Percentiles rank a stretch among this genome's conserved stretches.
phyloP scores from a whole-genome alignment of 768 basidiomycete species.

The Coprinopsis strossmayeri region DNA sequence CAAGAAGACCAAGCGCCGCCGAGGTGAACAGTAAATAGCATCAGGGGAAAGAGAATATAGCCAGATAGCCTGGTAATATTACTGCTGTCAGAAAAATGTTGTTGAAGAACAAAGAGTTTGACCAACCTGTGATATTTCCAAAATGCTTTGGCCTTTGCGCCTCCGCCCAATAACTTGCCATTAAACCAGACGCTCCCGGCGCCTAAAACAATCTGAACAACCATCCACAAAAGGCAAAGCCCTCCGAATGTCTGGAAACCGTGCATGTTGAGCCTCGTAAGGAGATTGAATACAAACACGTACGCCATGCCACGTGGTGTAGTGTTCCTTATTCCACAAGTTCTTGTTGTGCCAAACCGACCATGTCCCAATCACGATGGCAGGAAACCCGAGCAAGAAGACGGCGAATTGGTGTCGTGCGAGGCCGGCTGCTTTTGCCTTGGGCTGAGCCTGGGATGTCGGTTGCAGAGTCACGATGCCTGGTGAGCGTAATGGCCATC shows the following conservation, averaged over 20 bases:
- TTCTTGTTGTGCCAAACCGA: slow-evolving; percentile 61
- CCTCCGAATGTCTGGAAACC: slow-evolving; percentile 54
- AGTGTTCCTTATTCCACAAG: slow-evolving; percentile 44
- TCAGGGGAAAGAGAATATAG: slow-evolving; percentile 56
- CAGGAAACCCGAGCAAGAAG: slow-evolving; percentile 47
- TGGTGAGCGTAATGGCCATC: slow-evolving; percentile 17
- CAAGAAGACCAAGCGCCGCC: slow-evolving; percentile 69
- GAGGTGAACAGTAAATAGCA: slow-evolving; percentile 59
- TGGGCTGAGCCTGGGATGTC: slow-evolving; percentile 47
- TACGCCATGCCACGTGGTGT: slow-evolving; percentile 74
- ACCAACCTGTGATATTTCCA: slow-evolving; percentile 78
- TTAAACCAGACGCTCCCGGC: slow-evolving; percentile 74
- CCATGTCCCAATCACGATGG: slow-evolving; percentile 52
- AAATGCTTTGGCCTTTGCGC: slow-evolving; percentile 58
- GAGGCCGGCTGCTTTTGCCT: slow-evolving; percentile 61
- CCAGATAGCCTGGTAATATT: slow-evolving; percentile 73
- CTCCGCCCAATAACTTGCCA: slow-evolving; percentile 67
- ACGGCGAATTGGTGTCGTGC: slow-evolving; percentile 63
- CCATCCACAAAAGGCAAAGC: slow-evolving; percentile 53
- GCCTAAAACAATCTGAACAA: slow-evolving; percentile 55
- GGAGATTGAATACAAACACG: background rate
- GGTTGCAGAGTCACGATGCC: slow-evolving; percentile 75
- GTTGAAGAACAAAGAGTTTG: too few species aligned
- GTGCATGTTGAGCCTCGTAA: background rate
- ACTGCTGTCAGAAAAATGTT: too few species aligned